A percentile compares a stretch with the other conserved stretches of the same genome.
phyloP scores from a whole-genome alignment of 83 land plant species.

The Diphasiastrum complanatum region DNA sequence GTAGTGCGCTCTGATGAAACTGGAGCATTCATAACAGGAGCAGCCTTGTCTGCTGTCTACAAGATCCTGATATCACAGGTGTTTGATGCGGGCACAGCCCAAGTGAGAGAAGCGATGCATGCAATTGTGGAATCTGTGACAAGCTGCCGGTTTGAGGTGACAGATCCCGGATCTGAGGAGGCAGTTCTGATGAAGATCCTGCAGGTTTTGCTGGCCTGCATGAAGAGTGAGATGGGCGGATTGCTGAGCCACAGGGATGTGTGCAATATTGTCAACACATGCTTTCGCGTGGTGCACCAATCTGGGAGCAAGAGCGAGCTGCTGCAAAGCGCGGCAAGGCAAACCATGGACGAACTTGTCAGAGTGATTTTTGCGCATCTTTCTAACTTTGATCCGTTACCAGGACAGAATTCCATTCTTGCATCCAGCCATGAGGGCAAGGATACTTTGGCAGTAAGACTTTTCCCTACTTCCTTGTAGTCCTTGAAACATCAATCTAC shows the following conservation, averaged over 20 bases:
- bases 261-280: slow-evolving; percentile 4
- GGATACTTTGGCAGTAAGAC: too few species aligned
- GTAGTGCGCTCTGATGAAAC: slow-evolving; percentile 10
- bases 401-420: too few species aligned
- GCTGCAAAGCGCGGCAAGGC: slow-evolving; percentile 4
- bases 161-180: slow-evolving; percentile 15
- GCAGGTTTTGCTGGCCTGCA: slow-evolving; percentile 8
- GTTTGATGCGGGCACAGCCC: slow-evolving; percentile 3
- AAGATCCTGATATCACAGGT: slow-evolving; percentile 10
- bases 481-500: too few species aligned
- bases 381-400: too few species aligned
- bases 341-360: slow-evolving; percentile 13
- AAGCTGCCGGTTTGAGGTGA: slow-evolving; percentile 16
- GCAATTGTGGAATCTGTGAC: slow-evolving; percentile 15
- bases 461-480: too few species aligned
- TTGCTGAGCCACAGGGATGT: slow-evolving; percentile 16
- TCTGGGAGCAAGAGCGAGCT: slow-evolving; percentile 11
- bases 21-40: slow-evolving; percentile 5
- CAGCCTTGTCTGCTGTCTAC: slow-evolving; percentile 8
- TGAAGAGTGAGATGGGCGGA: slow-evolving; percentile 1
- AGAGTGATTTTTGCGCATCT: slow-evolving; percentile 14
- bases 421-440: too few species aligned
- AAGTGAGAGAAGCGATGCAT: slow-evolving; percentile 11
- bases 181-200: slow-evolving; percentile 11
- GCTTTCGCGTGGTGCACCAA: slow-evolving; percentile 12